Percentiles rank a stretch among this genome's conserved stretches.
Evolutionary conservation across 2,329 filamentous ascomycete genomes (phyloP).

Genomic region (Ceratocystis lukuohia): DNA sequence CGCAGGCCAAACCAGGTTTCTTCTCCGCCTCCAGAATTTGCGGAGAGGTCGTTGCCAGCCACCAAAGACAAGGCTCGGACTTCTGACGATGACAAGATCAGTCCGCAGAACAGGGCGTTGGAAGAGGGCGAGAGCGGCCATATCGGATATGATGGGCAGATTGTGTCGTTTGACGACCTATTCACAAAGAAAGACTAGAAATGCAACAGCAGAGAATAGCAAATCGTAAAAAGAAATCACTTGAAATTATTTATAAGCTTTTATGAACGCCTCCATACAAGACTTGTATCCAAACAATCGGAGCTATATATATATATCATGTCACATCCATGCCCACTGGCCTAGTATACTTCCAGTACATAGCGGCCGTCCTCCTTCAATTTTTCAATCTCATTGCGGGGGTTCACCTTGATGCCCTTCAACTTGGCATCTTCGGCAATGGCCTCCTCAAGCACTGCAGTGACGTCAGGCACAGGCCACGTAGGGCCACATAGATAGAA

Average conservation of each 20-base stretch:
- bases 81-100: slow-evolving; percentile 27
- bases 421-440: slow-evolving; percentile 61
- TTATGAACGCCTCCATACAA: not conserved
- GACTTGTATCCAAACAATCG: not conserved
- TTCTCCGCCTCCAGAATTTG: too few relatives aligned
- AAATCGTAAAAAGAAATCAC: not conserved
- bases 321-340: not conserved
- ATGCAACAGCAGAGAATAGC: not conserved
- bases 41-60: too few relatives aligned
- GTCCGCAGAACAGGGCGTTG: slow-evolving; percentile 8
- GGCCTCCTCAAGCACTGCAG: slow-evolving; percentile 83
- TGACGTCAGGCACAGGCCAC: slow-evolving; percentile 97
- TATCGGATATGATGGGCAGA: slow-evolving; percentile 23
- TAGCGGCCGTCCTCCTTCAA: slow-evolving; percentile 91
- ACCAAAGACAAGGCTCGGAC: slow-evolving; percentile 10
- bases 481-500: slow-evolving; percentile 98
- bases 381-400: slow-evolving; percentile 84
- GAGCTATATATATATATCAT: not conserved
- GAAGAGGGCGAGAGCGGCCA: slow-evolving; percentile 23
- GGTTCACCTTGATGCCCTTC: slow-evolving; percentile 66
- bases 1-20: too few relatives aligned
- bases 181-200: not conserved
- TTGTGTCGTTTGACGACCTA: slow-evolving; percentile 31
- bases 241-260: not conserved
- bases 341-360: slow-evolving; percentile 89